Evolutionary conservation across 441 rosid species (phyloP).

Genomic region (Biscutella auriculata): DNA sequence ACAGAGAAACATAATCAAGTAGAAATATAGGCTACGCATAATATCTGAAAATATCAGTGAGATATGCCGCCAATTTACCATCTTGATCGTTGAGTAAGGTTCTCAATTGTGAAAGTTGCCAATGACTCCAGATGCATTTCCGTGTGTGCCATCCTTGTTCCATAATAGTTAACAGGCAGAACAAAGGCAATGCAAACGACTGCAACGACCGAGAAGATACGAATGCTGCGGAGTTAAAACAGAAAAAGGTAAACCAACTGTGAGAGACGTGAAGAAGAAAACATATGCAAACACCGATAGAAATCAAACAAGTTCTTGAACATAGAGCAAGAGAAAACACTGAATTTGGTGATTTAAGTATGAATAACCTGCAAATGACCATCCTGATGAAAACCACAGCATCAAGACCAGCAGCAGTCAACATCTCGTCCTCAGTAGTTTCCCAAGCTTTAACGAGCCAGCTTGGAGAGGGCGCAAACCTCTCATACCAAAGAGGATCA

Average conservation of each 20-base stretch:
- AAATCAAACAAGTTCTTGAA: background rate
- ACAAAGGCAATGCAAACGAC: slow-evolving; percentile 56
- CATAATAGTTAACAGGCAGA: slow-evolving; percentile 81
- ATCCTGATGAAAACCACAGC: slow-evolving; percentile 74
- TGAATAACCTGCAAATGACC: slow-evolving; percentile 65
- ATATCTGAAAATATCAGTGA: background rate
- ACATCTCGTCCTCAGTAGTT: slow-evolving; percentile 67
- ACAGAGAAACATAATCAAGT: slow-evolving; percentile 1
- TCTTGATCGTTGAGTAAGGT: slow-evolving; percentile 64
- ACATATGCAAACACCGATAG: background rate
- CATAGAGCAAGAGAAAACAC: background rate
- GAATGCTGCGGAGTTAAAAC: slow-evolving; percentile 47
- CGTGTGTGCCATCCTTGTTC: slow-evolving; percentile 54
- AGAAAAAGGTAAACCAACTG: slow-evolving; percentile 11
- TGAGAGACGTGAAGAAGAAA: slow-evolving; percentile 4
- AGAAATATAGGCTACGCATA: background rate
- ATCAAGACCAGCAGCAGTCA: slow-evolving; percentile 67
- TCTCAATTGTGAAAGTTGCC: slow-evolving; percentile 67
- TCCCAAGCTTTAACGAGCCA: slow-evolving; percentile 90
- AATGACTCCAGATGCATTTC: slow-evolving; percentile 44
- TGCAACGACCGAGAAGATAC: slow-evolving; percentile 62
- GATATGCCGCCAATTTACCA: slow-evolving; percentile 35
- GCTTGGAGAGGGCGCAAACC: slow-evolving; percentile 88
- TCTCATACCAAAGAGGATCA: slow-evolving; percentile 49
- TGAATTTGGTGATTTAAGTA: slow-evolving; percentile 1